A percentile compares a stretch with the other conserved stretches of the same genome.
Evolutionary conservation across 2,329 filamentous ascomycete genomes (phyloP).

Genomic region (Phialemonium atrogriseum): DNA sequence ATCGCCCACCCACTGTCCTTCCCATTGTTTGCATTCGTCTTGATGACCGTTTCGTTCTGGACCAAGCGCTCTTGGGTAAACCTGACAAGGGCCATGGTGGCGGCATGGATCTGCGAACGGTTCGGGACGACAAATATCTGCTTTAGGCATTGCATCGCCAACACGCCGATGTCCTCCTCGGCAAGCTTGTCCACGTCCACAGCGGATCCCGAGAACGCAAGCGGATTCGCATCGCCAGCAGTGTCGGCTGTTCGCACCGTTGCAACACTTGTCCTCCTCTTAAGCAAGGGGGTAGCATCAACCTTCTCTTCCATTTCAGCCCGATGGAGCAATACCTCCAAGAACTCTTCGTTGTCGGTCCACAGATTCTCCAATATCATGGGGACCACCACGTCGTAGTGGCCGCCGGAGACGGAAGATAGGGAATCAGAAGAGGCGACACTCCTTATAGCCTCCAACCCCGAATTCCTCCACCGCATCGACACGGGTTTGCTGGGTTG

Average conservation of each 20-base stretch:
- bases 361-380: conserved; percentile 83
- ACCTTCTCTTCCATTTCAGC: conserved; percentile 60
- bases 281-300: conserved; percentile 54
- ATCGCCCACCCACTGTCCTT: conserved; percentile 67
- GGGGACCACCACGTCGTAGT: conserved; percentile 72
- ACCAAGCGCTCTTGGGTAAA: conserved; percentile 60
- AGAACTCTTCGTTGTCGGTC: conserved; percentile 60
- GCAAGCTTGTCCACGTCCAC: conserved; percentile 83
- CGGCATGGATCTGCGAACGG: conserved; percentile 69
- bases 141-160: conserved; percentile 80
- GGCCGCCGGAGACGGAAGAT: conserved; percentile 64
- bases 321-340: conserved; percentile 60
- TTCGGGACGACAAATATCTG: conserved; percentile 79
- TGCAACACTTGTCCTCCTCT: conserved; percentile 68
- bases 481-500: conserved; percentile 62
- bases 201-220: conserved; percentile 71
- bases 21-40: conserved; percentile 30
- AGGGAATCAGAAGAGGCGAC: conserved; percentile 74
- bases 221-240: conserved; percentile 52
- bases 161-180: conserved; percentile 77
- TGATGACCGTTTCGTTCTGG: conserved; percentile 46
- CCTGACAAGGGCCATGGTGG: conserved; percentile 63
- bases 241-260: conserved; percentile 68
- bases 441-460: conserved; percentile 70
- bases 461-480: conserved; percentile 68